Conservation (phyloP, 2,329 filamentous ascomycete species). For the Scedosporium minutisporum region DNA sequence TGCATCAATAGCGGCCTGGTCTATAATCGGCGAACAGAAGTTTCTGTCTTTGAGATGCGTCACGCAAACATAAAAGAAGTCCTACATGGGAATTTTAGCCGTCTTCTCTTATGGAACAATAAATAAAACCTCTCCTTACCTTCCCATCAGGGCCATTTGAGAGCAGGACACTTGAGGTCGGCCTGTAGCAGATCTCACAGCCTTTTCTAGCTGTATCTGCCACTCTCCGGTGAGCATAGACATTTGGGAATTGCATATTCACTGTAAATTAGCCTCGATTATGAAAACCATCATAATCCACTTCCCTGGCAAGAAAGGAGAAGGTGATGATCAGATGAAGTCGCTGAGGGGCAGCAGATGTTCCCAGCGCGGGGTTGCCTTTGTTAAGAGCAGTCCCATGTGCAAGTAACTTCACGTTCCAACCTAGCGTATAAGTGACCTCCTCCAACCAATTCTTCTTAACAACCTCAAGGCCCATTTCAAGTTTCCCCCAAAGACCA, state of each 20-base stretch:
- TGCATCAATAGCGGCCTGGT: constrained; percentile 54
- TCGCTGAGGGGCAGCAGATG: background rate
- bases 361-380: background rate
- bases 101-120: background rate
- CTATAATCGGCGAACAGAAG: constrained; percentile 69
- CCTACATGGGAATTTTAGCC: constrained; percentile 26
- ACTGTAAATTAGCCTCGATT: background rate
- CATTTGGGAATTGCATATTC: constrained; percentile 56
- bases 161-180: constrained; percentile 76
- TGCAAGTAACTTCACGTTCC: background rate
- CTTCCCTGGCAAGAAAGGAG: background rate
- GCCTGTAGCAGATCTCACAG: constrained; percentile 89
- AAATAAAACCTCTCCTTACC: background rate
- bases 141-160: constrained; percentile 8
- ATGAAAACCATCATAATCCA: background rate
- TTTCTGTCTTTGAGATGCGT: constrained; percentile 72
- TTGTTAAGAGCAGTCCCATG: background rate
- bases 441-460: background rate
- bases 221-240: constrained; percentile 78
- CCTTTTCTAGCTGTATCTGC: constrained; percentile 74
- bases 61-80: constrained; percentile 88
- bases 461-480: background rate
- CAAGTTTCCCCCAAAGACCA: background rate
- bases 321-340: background rate
- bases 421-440: background rate